Base-by-base conservation (phyloP, 139 green algal species). In the Chlamydomonas eustigma region DNA sequence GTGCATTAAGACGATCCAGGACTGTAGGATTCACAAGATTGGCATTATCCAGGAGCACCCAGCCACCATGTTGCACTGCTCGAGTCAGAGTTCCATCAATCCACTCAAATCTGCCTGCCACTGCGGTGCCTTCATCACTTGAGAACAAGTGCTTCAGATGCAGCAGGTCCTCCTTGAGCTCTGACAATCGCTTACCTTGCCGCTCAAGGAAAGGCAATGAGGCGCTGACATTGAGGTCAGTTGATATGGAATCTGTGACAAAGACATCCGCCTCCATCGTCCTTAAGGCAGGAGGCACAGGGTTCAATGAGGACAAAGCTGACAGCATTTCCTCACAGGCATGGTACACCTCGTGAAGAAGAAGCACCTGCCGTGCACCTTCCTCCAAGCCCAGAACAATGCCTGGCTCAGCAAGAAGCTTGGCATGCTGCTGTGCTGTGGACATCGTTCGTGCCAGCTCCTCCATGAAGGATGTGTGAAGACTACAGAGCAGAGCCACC, bases 11-110 rank as follows among this genome's bases (percentile, higher is more conserved):
- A 4, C 96, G 84, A 85, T 99, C 96, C 67, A 99, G 84, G 8
- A 99, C 95, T 0, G 92, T 95, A 3, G 96, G 90, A 76, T 94
- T 96, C 87, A 93, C 97, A 77, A 98, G 82, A 83, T 98, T 98
- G 33, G 96, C 96, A 73, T 95, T 94, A 71, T 98, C 94, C 52
- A 99, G 88, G 64, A 99, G 84, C 39, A 99, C 90, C 96, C 95
- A 99, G 25, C 88, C 85, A 32, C 95, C 95, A 6, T 81, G 64
- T 77, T 93, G 83, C 8, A 97, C 86, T 2, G 94, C 94, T 1
- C 81, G 81, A 0, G 94, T 90, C 39, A 99, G 83, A 8, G 81
- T 85, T 24, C 96, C 96, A 74, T 99, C 96, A 30, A 99, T 91
- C 96, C 96, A 99, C 82, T 98, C 92, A 88, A 99, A 99, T 6